Evolutionary conservation across 1,284 basidiomycete species (phyloP).

Genomic region (Stereum hirsutum): DNA sequence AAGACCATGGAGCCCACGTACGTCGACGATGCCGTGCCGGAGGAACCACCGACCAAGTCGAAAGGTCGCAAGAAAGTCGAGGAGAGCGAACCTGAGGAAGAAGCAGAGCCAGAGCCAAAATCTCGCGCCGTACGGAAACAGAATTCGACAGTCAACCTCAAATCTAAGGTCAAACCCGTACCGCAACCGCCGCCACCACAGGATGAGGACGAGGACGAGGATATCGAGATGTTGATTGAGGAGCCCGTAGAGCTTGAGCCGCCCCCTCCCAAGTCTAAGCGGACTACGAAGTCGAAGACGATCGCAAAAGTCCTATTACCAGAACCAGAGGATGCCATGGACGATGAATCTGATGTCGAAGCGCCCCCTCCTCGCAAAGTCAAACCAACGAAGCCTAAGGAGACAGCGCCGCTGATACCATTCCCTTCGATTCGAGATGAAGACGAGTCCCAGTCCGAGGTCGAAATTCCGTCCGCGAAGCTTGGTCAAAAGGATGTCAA

Average conservation of each 20-base stretch:
- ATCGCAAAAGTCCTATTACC: background rate
- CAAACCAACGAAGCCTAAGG: background rate
- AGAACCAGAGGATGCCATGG: background rate
- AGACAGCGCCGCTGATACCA: background rate
- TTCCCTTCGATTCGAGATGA: background rate
- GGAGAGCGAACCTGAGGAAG: background rate
- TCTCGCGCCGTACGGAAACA: background rate
- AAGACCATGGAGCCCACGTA: background rate
- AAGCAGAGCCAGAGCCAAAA: background rate
- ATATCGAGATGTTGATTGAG: background rate
- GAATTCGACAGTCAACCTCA: slow-evolving; percentile 2
- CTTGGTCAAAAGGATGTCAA: background rate
- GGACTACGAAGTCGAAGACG: background rate
- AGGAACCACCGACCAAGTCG: background rate
- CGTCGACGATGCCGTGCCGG: background rate
- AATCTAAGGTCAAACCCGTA: background rate
- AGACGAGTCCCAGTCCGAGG: background rate
- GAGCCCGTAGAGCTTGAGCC: background rate
- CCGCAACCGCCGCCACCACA: background rate
- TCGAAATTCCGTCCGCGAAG: background rate
- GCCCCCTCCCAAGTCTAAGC: no score
- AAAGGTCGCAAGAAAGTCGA: background rate
- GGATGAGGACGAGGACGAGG: background rate
- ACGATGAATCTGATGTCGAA: background rate
- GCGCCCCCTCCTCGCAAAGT: background rate